These are phyloP conservation scores for Leptosphaerulina australis DNA, from an alignment of 2,329 filamentous ascomycete species.

Conservation along the genomic window DNA sequence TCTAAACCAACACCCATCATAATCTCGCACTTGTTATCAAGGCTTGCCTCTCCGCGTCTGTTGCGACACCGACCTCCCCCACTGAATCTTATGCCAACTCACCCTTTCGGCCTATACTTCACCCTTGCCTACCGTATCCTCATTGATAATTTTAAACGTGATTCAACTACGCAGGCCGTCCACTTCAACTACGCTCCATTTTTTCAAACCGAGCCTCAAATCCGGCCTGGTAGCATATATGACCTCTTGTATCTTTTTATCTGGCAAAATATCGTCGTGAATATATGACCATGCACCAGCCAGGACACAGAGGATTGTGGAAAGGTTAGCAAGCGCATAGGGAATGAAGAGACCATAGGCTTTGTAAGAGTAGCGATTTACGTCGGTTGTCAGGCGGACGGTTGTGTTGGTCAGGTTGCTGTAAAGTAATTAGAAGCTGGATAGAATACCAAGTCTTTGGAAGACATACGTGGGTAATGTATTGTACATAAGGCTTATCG, in stretches of 20 bases:
- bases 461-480: slow-evolving; percentile 19
- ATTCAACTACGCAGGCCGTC: not conserved
- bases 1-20: too few species aligned
- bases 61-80: too few species aligned
- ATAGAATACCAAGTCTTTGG: too few species aligned
- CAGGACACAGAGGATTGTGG: not conserved
- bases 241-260: not conserved
- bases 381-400: not conserved
- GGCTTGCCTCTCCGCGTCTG: too few species aligned
- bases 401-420: not conserved
- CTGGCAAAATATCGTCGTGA: not conserved
- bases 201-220: not conserved
- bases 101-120: not conserved
- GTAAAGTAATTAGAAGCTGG: too few species aligned
- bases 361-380: not conserved
- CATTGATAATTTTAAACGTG: too few species aligned
- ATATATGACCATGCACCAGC: not conserved
- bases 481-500: slow-evolving; percentile 21
- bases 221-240: slow-evolving; percentile 1
- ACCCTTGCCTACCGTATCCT: not conserved
- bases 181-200: not conserved
- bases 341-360: not conserved
- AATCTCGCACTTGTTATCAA: too few species aligned
- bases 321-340: not conserved
- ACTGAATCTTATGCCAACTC: not conserved